phyloP scores from a whole-genome alignment of 805 yeast species.

The Barnettozyma siamensis region DNA sequence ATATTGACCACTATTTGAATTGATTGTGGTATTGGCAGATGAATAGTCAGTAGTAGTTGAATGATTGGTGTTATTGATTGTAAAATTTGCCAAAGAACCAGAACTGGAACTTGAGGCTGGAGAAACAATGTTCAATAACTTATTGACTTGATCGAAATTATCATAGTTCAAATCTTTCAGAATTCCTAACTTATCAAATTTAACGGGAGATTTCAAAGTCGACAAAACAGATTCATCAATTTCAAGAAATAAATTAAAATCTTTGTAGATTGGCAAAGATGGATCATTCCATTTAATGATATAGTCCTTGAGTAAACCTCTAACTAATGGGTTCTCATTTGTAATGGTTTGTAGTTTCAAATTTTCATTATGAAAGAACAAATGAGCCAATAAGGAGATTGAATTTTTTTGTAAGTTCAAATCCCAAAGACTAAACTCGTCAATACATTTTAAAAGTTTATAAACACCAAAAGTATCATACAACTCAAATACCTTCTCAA shows the following conservation, averaged over 20 bases:
- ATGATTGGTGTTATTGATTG: neutral
- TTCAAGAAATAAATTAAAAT: conserved; percentile 7
- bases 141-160: conserved; percentile 5
- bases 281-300: conserved; percentile 30
- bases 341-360: conserved; percentile 10
- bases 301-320: conserved; percentile 19
- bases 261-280: conserved; percentile 23
- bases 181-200: conserved; percentile 5
- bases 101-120: conserved; percentile 7
- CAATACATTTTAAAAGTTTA: conserved; percentile 30
- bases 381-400: conserved; percentile 26
- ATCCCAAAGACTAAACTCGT: conserved; percentile 29
- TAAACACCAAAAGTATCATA: conserved; percentile 33
- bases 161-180: conserved; percentile 7
- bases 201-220: neutral
- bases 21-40: conserved; percentile 1
- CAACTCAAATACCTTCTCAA: conserved; percentile 31
- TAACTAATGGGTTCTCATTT: conserved; percentile 23
- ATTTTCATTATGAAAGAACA: conserved; percentile 20
- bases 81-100: conserved; percentile 27
- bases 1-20: neutral
- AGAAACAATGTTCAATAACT: conserved; percentile 7
- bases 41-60: neutral
- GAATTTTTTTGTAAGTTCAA: conserved; percentile 29
- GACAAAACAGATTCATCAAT: neutral